Evolutionary conservation across 805 yeast species (phyloP).

Genomic region (Isabelozyma pseudorhagii): DNA sequence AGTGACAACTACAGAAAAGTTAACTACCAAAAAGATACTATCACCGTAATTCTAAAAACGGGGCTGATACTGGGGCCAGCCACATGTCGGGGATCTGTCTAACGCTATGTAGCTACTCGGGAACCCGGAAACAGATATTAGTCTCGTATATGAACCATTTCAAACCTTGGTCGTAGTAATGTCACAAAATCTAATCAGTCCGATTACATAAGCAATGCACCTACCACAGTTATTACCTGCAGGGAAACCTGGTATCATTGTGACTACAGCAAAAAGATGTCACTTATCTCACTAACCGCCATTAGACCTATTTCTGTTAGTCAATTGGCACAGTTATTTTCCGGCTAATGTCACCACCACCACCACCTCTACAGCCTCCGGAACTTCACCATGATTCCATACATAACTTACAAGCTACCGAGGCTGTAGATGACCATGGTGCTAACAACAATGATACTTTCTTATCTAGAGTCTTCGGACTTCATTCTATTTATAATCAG

Average conservation of each 20-base stretch:
- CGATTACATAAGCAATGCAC: not conserved
- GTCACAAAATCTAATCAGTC: too few species aligned
- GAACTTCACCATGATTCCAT: not conserved
- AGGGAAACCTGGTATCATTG: not conserved
- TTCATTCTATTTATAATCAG: constrained; percentile 42
- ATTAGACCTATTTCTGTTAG: not conserved
- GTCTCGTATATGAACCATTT: too few species aligned
- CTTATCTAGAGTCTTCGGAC: constrained; percentile 62
- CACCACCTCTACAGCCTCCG: not conserved
- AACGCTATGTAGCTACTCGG: too few species aligned
- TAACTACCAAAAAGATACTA: too few species aligned
- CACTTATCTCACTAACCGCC: not conserved
- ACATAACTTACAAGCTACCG: not conserved
- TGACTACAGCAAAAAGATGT: not conserved
- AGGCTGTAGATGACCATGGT: not conserved
- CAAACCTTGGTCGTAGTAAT: too few species aligned
- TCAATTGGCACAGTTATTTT: not conserved
- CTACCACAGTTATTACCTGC: not conserved
- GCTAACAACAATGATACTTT: constrained; percentile 47
- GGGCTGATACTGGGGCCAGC: too few species aligned
- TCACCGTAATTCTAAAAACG: too few species aligned
- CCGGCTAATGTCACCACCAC: not conserved
- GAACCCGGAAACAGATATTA: too few species aligned
- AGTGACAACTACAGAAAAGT: too few species aligned
- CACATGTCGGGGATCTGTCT: too few species aligned